Evolutionary conservation across 2,329 filamentous ascomycete species (phyloP), one percentile per base, ranked within the genome.

Genomic region (Diaporthe nobilis): DNA sequence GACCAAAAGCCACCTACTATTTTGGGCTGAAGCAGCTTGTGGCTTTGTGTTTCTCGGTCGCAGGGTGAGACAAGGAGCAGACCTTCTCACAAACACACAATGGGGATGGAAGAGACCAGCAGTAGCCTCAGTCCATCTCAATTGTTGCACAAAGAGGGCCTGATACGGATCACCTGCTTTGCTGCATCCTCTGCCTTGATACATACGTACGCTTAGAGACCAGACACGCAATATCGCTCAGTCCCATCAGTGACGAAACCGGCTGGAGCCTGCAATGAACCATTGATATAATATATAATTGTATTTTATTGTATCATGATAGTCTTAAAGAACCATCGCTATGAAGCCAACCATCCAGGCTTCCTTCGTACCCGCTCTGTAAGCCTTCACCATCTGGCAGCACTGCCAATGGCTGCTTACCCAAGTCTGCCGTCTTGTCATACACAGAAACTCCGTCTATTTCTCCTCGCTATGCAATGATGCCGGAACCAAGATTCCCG

Each of bases 401-500:
- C 20, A n/a, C 42, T 34, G 53, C 6, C 25, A 20, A 71, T 44
- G 10, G 25, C 37, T 34, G 39, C 39, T 58, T 47, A 28, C 34
- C 25, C 37, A 34, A 25, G 22, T 60, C 31, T 47, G 15, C 39
- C 42, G 15, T 58, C 25, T 60, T 47, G 10, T 60, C 47, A 3
- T 20, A 37, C 22, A 63, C 31, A 44, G 53, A 49, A 55, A 42
- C 47, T 6, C 57, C n/a, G 42, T 71, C 42, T 67, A 76, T 55
- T 58, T 67, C 44, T 53, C 37, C 44, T 77, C 65, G 51, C 76
- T 83, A 31, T 81, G 81, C 58, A 85, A 79, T 34, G 85, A 83
- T 6, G 88, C 85, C 10, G 86, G 90, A 34, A 89, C 90, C 74
- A 92, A 81, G 49, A 92, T 91, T 0, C 90, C 91, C 0, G 91